Percentiles rank a stretch among this genome's conserved stretches.
Evolutionary conservation across 1,284 basidiomycete genomes (phyloP).

Genomic region (Microbotryomycetes sp.): DNA sequence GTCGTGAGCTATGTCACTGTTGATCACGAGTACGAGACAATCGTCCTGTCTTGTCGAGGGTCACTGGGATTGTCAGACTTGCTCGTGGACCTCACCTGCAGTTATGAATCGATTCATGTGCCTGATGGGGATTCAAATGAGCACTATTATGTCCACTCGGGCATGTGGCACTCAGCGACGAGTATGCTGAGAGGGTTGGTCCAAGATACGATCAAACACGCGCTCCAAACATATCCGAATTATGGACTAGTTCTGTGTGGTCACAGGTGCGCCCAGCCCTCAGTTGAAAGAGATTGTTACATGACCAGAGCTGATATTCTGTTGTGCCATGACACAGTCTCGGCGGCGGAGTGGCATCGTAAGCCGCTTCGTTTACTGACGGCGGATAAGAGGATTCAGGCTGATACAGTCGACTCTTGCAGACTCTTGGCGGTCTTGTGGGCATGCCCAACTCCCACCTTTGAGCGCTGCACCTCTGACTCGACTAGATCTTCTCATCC

Average conservation of each 20-base stretch:
- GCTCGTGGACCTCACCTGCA: conserved; percentile 50
- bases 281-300: background rate
- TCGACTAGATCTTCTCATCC: conserved; percentile 38
- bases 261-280: conserved; percentile 14
- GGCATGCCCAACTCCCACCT: conserved; percentile 23
- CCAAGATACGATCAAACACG: conserved; percentile 45
- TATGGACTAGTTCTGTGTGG: conserved; percentile 50
- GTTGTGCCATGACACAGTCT: conserved; percentile 41
- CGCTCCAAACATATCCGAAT: conserved; percentile 44
- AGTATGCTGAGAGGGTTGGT: conserved; percentile 46
- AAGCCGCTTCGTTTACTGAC: conserved; percentile 43
- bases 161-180: conserved; percentile 48
- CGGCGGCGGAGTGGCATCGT: conserved; percentile 49
- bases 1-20: conserved; percentile 47
- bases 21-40: conserved; percentile 46
- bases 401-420: conserved; percentile 7
- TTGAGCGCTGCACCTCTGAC: conserved; percentile 1
- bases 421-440: conserved; percentile 34
- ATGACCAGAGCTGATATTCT: background rate
- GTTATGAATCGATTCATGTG: conserved; percentile 45
- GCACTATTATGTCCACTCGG: conserved; percentile 48
- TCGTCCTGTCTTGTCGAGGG: conserved; percentile 47
- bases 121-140: conserved; percentile 43
- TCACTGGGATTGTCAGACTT: conserved; percentile 50
- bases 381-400: conserved; percentile 36